These are phyloP conservation scores for Aquilaria malaccensis DNA, from an alignment of 345 rosid species.

Conservation along the genomic window DNA sequence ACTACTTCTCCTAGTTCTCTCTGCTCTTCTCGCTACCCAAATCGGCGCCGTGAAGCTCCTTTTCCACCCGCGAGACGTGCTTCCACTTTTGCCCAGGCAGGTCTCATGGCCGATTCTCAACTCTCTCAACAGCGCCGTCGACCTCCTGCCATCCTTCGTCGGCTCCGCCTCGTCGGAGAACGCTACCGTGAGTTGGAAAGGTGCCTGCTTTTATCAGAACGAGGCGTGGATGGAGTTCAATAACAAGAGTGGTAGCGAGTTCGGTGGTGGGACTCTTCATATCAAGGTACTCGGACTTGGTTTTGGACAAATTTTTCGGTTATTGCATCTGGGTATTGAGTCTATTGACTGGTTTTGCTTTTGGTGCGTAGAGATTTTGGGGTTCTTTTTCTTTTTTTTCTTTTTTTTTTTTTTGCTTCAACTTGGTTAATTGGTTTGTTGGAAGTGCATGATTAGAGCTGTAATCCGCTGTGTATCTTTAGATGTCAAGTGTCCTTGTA, in stretches of 20 bases:
- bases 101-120: slow-evolving; percentile 80
- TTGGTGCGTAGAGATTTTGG: background rate
- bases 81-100: slow-evolving; percentile 68
- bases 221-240: slow-evolving; percentile 88
- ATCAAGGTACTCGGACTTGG: slow-evolving; percentile 39
- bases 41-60: slow-evolving; percentile 30
- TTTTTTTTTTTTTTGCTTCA: background rate
- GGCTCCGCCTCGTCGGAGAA: slow-evolving; percentile 62
- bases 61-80: slow-evolving; percentile 63
- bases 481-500: background rate
- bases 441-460: slow-evolving; percentile 1
- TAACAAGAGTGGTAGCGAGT: slow-evolving; percentile 64
- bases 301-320: background rate
- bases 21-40: slow-evolving; percentile 7
- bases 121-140: slow-evolving; percentile 49
- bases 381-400: background rate
- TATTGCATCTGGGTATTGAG: background rate
- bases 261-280: slow-evolving; percentile 92
- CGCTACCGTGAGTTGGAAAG: slow-evolving; percentile 59
- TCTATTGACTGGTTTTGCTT: background rate
- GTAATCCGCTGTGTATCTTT: background rate
- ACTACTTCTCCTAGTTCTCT: slow-evolving; percentile 5
- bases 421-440: slow-evolving; percentile 7
- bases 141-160: slow-evolving; percentile 77
- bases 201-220: slow-evolving; percentile 81